A percentile compares a stretch with the other conserved stretches of the same genome.
phyloP scores from a whole-genome alignment of 2,329 filamentous ascomycete genomes.

The Xylariaceae sp. region DNA sequence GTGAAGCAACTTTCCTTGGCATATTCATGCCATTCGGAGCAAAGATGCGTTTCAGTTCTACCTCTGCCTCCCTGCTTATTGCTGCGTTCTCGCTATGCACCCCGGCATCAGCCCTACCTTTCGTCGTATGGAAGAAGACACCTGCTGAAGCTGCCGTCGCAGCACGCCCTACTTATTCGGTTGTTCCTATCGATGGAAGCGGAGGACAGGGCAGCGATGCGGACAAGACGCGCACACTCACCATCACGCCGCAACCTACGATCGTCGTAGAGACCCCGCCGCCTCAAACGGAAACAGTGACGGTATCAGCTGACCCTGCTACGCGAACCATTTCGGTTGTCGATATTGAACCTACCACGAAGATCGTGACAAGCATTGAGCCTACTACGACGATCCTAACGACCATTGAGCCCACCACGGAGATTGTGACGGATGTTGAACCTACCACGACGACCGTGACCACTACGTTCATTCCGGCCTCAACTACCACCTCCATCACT shows the following conservation, averaged over 20 bases:
- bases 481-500: not conserved
- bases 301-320: conserved; percentile 21
- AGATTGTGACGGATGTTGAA: conserved; percentile 18
- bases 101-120: conserved; percentile 26
- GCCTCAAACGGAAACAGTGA: conserved; percentile 28
- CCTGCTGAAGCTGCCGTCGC: conserved; percentile 19
- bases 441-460: conserved; percentile 21
- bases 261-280: conserved; percentile 32
- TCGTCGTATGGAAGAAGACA: conserved; percentile 24
- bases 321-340: conserved; percentile 29
- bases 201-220: conserved; percentile 17
- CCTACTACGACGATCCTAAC: conserved; percentile 21
- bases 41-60: conserved; percentile 30
- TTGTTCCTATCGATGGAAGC: conserved; percentile 35
- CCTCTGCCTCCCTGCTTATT: conserved; percentile 24
- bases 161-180: conserved; percentile 34
- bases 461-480: conserved; percentile 15
- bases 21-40: not conserved
- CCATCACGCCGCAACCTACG: conserved; percentile 33
- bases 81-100: conserved; percentile 22
- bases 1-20: conserved; percentile 3
- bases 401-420: not conserved
- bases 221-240: conserved; percentile 24
- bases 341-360: conserved; percentile 24
- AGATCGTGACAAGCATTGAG: conserved; percentile 25